phyloP scores from a whole-genome alignment of 1,139 yeast species.

The Taphrina flavorubra region DNA sequence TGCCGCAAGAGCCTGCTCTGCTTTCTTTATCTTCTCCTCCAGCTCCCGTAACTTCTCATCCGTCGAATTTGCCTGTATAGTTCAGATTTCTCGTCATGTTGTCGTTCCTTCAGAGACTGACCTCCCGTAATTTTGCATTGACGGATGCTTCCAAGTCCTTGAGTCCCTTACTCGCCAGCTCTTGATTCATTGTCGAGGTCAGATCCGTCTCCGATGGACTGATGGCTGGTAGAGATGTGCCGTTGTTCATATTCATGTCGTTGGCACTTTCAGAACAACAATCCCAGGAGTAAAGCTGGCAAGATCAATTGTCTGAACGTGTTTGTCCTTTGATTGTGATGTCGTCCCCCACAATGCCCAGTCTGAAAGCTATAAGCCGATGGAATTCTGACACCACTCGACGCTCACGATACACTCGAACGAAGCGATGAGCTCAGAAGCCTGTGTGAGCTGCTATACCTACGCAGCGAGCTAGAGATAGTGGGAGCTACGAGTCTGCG shows the following conservation, averaged over 20 bases:
- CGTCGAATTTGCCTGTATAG: conserved; percentile 2
- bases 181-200: conserved; percentile 4
- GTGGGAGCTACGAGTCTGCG: too few species aligned
- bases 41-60: conserved; percentile 6
- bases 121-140: conserved; percentile 16
- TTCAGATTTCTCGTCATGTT: neutral
- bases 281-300: too few species aligned
- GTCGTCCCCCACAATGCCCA: too few species aligned
- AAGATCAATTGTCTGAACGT: too few species aligned
- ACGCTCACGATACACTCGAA: too few species aligned
- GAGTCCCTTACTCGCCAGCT: conserved; percentile 16
- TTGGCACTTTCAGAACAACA: neutral
- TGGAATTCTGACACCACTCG: too few species aligned
- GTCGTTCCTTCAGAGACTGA: neutral
- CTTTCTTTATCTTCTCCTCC: conserved; percentile 22
- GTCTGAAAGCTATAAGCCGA: too few species aligned
- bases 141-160: conserved; percentile 18
- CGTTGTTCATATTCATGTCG: neutral
- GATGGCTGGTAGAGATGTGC: conserved; percentile 4
- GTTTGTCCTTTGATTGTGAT: too few species aligned
- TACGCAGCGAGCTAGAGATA: too few species aligned
- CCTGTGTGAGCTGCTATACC: too few species aligned
- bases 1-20: conserved; percentile 20
- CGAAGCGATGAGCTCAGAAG: too few species aligned
- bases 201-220: conserved; percentile 9